Evolutionary conservation across 495 filamentous ascomycete genomes (phyloP).

Genomic region (Thermochaetoides thermophila): DNA sequence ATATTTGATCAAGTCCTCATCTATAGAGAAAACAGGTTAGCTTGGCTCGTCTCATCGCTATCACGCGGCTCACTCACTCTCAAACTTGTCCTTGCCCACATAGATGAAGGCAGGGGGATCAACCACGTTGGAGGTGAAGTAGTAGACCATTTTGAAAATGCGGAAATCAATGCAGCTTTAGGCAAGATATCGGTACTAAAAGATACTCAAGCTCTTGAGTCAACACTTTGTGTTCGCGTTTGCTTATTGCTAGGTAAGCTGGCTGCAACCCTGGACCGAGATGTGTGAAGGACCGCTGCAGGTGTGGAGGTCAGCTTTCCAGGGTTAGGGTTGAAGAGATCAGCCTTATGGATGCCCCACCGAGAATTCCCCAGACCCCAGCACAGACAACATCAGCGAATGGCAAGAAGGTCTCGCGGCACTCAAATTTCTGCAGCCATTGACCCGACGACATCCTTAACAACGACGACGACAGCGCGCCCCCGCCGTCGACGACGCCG

Average conservation of each 20-base stretch:
- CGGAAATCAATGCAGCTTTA: too few relatives aligned
- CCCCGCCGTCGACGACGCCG: conserved; percentile 6
- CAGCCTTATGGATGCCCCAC: not conserved
- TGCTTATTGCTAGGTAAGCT: not conserved
- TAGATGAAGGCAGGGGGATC: conserved; percentile 72
- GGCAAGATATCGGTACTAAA: too few relatives aligned
- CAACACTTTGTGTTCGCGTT: not conserved
- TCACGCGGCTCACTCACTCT: conserved; percentile 58
- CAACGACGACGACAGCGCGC: too few relatives aligned
- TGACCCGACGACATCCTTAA: not conserved
- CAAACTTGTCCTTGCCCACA: conserved; percentile 96
- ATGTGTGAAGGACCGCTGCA: too few relatives aligned
- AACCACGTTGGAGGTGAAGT: conserved; percentile 72
- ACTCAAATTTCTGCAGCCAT: conserved; percentile 6
- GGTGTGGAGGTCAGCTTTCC: too few relatives aligned
- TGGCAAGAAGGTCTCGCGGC: not conserved
- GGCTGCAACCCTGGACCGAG: too few relatives aligned
- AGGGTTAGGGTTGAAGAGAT: conserved; percentile 5
- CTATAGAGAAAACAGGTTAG: conserved; percentile 28
- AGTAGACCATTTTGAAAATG: conserved; percentile 86
- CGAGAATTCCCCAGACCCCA: too few relatives aligned
- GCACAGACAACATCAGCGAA: too few relatives aligned
- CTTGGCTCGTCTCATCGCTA: not conserved
- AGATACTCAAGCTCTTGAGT: not conserved
- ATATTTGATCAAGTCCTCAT: conserved; percentile 89